Evolutionary conservation across 345 rosid species (phyloP), one percentile per base, ranked within the genome.

Genomic region (Citrus reticulata): DNA sequence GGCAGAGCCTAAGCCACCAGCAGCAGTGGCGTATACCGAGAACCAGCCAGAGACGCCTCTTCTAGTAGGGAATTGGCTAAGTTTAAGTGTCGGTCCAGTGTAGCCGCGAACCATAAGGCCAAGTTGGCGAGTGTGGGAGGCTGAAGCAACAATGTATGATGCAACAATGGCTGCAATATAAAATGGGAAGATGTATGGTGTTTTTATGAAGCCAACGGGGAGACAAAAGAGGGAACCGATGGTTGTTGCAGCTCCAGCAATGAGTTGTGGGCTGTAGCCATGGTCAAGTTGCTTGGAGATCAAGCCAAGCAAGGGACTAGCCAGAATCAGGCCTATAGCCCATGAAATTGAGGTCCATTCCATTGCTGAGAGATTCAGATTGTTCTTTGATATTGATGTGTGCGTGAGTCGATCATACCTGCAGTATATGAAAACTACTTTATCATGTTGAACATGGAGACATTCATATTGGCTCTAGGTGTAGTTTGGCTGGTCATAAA

Each of bases 291-390:
- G 81, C 76, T 30, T 60, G 32, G 91, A 87, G 46, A 86, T 16
- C 29, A 79, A 76, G 59, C 70, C 82, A 13, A 87, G 66, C 2
- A 75, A 35, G 2, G 89, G 89, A 65, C 78, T 82, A 3, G 83
- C 86, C 42, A 91, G 46, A 64, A 86, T 24, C 61, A 89, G 72
- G 68, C 93, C 93, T 19, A 84, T 49, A 34, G 74, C 83, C 95
- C 95, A 91, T 0, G 95, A 91, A 46, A 87, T 78, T 59, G 93
- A 83, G 14, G 87, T 85, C 91, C 92, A 91, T 63, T 86, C 88
- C 19, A 89, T 75, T 7, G 93, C 80, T 9, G 95, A 89, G 73
- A 89, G 79, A 30, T 60, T 86, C 9, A 82, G 24, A 61, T 67
- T 68, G 77, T 69, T 49, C 8, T 81, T 51, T 1, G 67, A 11